Percentiles rank a stretch among this genome's conserved stretches.
Evolutionary conservation across 1,284 basidiomycete genomes (phyloP).

Genomic region (Rhodotorula sp.): DNA sequence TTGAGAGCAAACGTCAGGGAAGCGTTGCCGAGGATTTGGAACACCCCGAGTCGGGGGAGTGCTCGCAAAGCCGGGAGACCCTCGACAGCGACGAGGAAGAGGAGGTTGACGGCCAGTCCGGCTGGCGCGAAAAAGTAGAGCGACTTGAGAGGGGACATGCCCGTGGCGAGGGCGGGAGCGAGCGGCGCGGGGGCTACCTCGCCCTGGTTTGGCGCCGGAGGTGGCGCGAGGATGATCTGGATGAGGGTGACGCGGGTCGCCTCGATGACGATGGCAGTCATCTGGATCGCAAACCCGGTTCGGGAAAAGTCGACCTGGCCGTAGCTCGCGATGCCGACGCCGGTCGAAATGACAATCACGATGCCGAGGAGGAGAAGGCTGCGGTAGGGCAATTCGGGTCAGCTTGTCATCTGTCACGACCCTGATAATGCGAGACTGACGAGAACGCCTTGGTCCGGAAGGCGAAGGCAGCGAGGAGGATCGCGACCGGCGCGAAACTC

Average conservation of each 20-base stretch:
- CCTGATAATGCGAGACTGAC: background rate
- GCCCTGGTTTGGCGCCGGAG: background rate
- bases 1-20: slow-evolving; percentile 41
- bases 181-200: background rate
- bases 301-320: slow-evolving; percentile 33
- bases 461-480: slow-evolving; percentile 39
- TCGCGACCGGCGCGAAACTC: slow-evolving; percentile 38
- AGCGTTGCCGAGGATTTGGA: slow-evolving; percentile 31
- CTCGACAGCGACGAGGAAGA: slow-evolving; percentile 39
- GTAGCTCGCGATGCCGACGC: slow-evolving; percentile 37
- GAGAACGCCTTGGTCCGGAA: slow-evolving; percentile 35
- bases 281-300: slow-evolving; percentile 37
- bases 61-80: slow-evolving; percentile 29
- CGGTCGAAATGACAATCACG: slow-evolving; percentile 37
- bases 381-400: background rate
- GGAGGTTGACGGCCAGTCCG: slow-evolving; percentile 33
- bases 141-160: slow-evolving; percentile 39
- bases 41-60: slow-evolving; percentile 29
- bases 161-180: background rate
- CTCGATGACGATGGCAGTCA: slow-evolving; percentile 42
- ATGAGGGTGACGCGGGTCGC: slow-evolving; percentile 43
- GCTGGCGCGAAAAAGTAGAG: slow-evolving; percentile 39
- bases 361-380: slow-evolving; percentile 25
- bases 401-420: background rate
- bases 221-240: slow-evolving; percentile 37